Base-by-base conservation (phyloP, 768 basidiomycete species). In the Aureoboletus auriporus region DNA sequence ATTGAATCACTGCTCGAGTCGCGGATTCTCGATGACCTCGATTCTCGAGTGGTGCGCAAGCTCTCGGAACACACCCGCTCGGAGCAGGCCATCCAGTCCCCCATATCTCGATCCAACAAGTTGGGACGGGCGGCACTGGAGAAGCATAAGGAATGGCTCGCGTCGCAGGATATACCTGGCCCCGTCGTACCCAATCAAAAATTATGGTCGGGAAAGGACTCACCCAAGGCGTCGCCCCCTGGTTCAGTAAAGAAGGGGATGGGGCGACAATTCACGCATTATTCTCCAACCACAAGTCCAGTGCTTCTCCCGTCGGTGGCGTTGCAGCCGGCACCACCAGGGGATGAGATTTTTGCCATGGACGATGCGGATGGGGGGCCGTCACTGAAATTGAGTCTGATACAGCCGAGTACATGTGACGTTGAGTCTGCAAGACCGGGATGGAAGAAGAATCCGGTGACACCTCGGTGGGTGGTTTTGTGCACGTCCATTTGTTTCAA, bases 1-100 rank as follows among this genome's bases (percentile, higher is more conserved):
- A 73, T 95, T 72, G 96, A 99, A 65, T 82, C 83, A 1, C 75
- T 96, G 42, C 77, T 99, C 16, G 93, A 97, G 61, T 75, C 74
- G 30, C 78, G 78, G 14, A 77, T 94, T 58, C 77, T 99, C 20
- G 89, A 93, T 49, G 85, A 86, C 44, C 75, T 95, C 33, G 74
- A 83, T 2, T 61, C 72, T 14, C 74, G 76, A 30, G 75, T 91
- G 17, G 68, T 95, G 53, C 77, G 78, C 43, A 79, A 84, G 53
- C 76, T 99, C 7, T 73, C 84, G 3, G 59, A 66, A 2, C 85
- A 79, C 52, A 72, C 84, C 2, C 71, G 74, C 14, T 51, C 60
- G 9, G 73, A 77, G 38, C 96, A 99, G 63, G 65, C 69, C 4
- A 71, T 73, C 35, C 86, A 86, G 56, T 75, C 82, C 8, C 84